Conservation (phyloP, 2,329 filamentous ascomycete species). For the Fusarium sacchari region DNA sequence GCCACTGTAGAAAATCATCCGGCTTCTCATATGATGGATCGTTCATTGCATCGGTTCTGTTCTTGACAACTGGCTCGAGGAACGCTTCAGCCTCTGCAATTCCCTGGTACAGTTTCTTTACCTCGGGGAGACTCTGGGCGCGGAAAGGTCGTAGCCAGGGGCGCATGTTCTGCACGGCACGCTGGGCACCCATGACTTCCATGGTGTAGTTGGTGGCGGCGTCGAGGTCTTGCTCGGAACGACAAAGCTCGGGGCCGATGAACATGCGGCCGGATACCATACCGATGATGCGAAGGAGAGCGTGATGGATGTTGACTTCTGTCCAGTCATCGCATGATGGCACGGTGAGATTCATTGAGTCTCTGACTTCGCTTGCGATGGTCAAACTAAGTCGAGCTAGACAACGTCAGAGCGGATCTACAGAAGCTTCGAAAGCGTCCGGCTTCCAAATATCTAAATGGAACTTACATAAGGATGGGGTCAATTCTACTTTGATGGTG, state of each 20-base stretch:
- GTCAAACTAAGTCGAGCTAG: neutral
- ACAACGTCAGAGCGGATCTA: neutral
- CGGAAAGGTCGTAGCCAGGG: neutral
- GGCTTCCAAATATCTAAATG: accelerated
- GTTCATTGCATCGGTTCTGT: neutral
- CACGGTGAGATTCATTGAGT: neutral
- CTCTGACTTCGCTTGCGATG: neutral
- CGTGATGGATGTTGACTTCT: neutral
- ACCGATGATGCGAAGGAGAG: neutral
- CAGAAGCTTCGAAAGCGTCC: accelerated
- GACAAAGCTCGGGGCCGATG: neutral
- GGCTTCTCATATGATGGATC: neutral
- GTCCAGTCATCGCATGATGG: neutral
- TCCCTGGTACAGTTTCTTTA: neutral
- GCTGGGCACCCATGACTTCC: neutral
- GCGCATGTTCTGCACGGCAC: neutral
- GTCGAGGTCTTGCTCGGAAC: neutral
- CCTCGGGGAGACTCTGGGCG: accelerated
- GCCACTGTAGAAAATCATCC: neutral
- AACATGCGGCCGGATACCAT: neutral
- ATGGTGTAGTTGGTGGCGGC: constrained; percentile 1
- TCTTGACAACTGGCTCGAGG: neutral
- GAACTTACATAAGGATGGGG: neutral
- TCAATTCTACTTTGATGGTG: neutral
- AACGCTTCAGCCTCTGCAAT: neutral